Base-by-base conservation (phyloP, 176 grass and related monocot genomes). In the Raddia guianensis region DNA sequence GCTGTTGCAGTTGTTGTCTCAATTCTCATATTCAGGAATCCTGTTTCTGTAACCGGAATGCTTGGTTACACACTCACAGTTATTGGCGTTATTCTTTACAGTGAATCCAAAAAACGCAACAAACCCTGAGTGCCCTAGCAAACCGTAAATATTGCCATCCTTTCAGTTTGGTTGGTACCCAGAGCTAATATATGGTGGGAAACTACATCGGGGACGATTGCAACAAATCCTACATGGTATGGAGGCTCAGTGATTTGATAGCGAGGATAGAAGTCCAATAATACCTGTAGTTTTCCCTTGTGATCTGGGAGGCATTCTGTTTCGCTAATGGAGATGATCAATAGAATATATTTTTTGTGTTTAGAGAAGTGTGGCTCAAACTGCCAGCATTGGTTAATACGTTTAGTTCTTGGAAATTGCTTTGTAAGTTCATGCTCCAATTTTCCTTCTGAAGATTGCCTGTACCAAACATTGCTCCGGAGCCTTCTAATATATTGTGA, bases 21-120 rank as follows among this genome's bases (percentile, higher is more conserved):
- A 5, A 92, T 96, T 68, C 57, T 96, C 67, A 92, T 96, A 81
- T 96, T 96, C 83, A 88, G 76, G 77, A 96, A 96, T 66, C 93
- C 93, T 49, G 93, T 96, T 3, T 92, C 93, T 58, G 46, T 85
- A 80, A 92, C 90, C 3, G 93, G 93, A 80, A 85, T 96, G 88
- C 87, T 90, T 34, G 93, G 93, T 65, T 96, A 92, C 80, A 87
- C 82, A 2, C 88, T 96, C 60, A 92, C 93, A 34, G 90, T 96
- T 69, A 74, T 85, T 34, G 93, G 93, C 2, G 90, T 96, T 58
- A 87, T 86, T 83, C 90, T 96, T 84, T 96, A 96, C 84, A 92
- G 90, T 0, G 90, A 96, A 83, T 91, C 93, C 67, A 96, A 96
- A 82, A 96, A 90, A 56, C 85, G 85, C 43, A 88, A 21, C 85